These are phyloP conservation scores for Dichotomocladium elegans DNA, from an alignment of 371 early-diverging fungal species.

Conservation along the genomic window DNA sequence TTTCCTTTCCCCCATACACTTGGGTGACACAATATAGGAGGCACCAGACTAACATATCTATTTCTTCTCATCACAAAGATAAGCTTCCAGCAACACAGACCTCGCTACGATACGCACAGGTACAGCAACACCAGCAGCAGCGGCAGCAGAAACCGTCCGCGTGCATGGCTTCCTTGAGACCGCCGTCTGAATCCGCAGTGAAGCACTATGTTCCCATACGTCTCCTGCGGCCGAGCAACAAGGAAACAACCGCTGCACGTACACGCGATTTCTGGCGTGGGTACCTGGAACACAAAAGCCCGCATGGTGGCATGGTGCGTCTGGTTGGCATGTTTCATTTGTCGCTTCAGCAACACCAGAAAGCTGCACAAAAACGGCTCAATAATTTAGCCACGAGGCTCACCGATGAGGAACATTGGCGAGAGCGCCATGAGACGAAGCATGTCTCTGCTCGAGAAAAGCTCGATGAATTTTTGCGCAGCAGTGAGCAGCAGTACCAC, in stretches of 20 bases:
- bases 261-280: not conserved
- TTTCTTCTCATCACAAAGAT: too few relatives aligned
- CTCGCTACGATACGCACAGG: constrained; percentile 6
- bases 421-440: not conserved
- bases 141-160: not conserved
- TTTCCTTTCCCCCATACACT: too few relatives aligned
- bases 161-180: not conserved
- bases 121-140: too few relatives aligned
- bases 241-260: not conserved
- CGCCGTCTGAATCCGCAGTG: constrained; percentile 20
- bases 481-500: too few relatives aligned
- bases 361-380: constrained; percentile 18
- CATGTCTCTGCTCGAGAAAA: constrained; percentile 1
- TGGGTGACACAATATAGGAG: too few relatives aligned
- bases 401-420: not conserved
- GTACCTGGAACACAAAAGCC: not conserved
- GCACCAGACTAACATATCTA: too few relatives aligned
- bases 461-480: too few relatives aligned
- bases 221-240: constrained; percentile 2
- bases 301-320: constrained; percentile 22
- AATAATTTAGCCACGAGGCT: constrained; percentile 15
- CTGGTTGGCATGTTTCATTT: constrained; percentile 23
- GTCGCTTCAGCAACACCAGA: constrained; percentile 20
- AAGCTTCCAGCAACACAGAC: too few relatives aligned
- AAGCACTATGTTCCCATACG: constrained; percentile 31